These are phyloP conservation scores for Stachybotrys elegans DNA, from an alignment of 2,329 filamentous ascomycete species.

Conservation along the genomic window DNA sequence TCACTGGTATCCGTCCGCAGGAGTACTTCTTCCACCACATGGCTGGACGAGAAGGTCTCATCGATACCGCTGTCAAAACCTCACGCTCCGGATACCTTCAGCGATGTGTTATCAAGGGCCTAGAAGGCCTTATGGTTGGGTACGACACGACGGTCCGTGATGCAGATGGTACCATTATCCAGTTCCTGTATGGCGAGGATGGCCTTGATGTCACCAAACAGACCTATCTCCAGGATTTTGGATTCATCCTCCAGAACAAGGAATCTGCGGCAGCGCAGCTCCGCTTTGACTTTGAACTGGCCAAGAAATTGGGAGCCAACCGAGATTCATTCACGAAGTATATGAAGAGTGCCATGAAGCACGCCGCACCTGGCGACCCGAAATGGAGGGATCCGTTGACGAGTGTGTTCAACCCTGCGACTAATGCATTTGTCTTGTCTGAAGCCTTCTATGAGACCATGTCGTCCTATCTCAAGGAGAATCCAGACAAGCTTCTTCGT, in stretches of 20 bases:
- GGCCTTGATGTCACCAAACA: conserved; percentile 92
- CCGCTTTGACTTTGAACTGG: conserved; percentile 53
- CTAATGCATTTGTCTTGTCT: conserved; percentile 79
- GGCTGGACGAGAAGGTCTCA: conserved; percentile 96
- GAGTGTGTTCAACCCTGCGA: conserved; percentile 67
- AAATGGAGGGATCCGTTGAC: conserved; percentile 72
- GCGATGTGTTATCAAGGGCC: conserved; percentile 95
- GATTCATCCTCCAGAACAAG: conserved; percentile 84
- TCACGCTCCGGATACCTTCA: conserved; percentile 95
- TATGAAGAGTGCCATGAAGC: conserved; percentile 77
- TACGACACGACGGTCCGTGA: conserved; percentile 95
- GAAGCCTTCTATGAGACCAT: conserved; percentile 75
- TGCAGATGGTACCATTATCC: conserved; percentile 85
- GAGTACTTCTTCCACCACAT: conserved; percentile 99
- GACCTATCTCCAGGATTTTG: conserved; percentile 84
- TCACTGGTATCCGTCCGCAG: conserved; percentile 94
- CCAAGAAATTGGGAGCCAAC: conserved; percentile 41
- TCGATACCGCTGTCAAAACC: conserved; percentile 98
- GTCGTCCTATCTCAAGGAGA: conserved; percentile 72
- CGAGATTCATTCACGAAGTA: conserved; percentile 64
- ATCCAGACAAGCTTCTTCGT: conserved; percentile 56
- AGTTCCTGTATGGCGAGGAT: conserved; percentile 96
- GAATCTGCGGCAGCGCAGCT: conserved; percentile 74
- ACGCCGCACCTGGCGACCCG: conserved; percentile 49
- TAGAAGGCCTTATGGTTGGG: conserved; percentile 88